phyloP scores from a whole-genome alignment of 768 basidiomycete species.

The Leccinum disarticulatum region DNA sequence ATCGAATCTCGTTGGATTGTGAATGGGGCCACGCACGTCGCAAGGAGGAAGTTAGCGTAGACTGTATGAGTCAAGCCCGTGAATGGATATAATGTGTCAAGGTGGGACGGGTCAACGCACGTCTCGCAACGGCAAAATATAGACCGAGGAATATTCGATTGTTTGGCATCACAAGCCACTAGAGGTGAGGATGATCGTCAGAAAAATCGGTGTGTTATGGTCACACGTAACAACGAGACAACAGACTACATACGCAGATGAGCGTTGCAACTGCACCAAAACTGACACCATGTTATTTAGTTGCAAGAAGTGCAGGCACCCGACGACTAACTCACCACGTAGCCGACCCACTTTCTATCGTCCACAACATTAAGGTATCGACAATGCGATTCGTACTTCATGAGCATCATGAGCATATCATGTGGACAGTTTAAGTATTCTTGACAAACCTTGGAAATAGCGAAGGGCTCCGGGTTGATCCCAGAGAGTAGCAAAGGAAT shows the following conservation, averaged over 20 bases:
- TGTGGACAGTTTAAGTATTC: not conserved
- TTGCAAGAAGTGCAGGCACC: not conserved
- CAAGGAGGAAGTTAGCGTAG: slow-evolving; percentile 28
- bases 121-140: slow-evolving; percentile 25
- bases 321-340: slow-evolving; percentile 16
- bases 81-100: not conserved
- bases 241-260: slow-evolving; percentile 15
- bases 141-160: slow-evolving; percentile 28
- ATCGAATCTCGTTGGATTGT: not conserved
- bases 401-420: not conserved
- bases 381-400: slow-evolving; percentile 24
- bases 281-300: slow-evolving; percentile 5
- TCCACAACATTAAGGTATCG: slow-evolving; percentile 25
- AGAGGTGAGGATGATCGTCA: not conserved
- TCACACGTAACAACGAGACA: not conserved
- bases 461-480: slow-evolving; percentile 34
- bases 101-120: slow-evolving; percentile 9
- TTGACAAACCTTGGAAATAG: slow-evolving; percentile 34
- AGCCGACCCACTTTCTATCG: slow-evolving; percentile 23
- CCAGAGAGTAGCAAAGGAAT: slow-evolving; percentile 42
- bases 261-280: slow-evolving; percentile 17
- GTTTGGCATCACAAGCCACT: slow-evolving; percentile 26
- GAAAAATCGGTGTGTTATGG: not conserved
- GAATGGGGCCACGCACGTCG: slow-evolving; percentile 14
- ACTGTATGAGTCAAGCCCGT: slow-evolving; percentile 7